A percentile compares a stretch with the other conserved stretches of the same genome.
phyloP scores from a whole-genome alignment of 352 stramenopile genomes.

The Phytophthora uliginosa region DNA sequence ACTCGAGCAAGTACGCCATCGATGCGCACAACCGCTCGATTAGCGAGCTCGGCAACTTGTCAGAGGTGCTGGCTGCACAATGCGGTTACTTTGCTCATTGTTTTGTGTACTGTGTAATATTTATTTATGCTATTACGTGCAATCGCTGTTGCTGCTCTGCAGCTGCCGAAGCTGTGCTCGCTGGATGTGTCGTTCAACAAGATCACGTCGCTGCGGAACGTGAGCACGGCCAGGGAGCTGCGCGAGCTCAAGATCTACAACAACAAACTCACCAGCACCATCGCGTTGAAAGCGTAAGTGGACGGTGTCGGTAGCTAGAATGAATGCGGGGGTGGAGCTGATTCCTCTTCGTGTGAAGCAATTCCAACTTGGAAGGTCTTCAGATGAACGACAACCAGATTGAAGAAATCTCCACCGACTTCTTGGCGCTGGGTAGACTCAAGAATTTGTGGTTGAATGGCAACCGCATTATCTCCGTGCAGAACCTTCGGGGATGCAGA shows the following conservation, averaged over 20 bases:
- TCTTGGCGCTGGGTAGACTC: constrained; percentile 71
- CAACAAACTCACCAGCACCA: constrained; percentile 70
- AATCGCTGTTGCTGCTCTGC: neutral
- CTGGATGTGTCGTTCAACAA: constrained; percentile 87
- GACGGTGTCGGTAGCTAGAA: neutral
- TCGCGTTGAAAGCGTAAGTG: constrained; percentile 60
- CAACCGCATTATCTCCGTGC: constrained; percentile 62
- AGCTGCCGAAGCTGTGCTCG: constrained; percentile 80
- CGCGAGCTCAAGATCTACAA: constrained; percentile 87
- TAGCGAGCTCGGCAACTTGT: constrained; percentile 69
- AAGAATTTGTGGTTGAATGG: constrained; percentile 81
- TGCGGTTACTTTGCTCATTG: neutral
- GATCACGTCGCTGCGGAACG: constrained; percentile 62
- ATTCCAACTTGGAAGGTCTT: constrained; percentile 70
- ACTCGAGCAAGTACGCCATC: constrained; percentile 85
- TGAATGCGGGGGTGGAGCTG: neutral
- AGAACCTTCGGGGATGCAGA: constrained; percentile 61
- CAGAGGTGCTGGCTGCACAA: constrained; percentile 45
- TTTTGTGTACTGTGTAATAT: neutral
- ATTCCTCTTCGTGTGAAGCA: constrained; percentile 38
- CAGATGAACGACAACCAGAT: constrained; percentile 84
- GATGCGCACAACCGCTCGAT: constrained; percentile 83
- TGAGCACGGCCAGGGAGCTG: constrained; percentile 70
- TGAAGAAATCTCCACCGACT: constrained; percentile 62
- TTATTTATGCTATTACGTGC: neutral